Base-by-base conservation (phyloP, 768 basidiomycete genomes). In the Boletus edulis region DNA sequence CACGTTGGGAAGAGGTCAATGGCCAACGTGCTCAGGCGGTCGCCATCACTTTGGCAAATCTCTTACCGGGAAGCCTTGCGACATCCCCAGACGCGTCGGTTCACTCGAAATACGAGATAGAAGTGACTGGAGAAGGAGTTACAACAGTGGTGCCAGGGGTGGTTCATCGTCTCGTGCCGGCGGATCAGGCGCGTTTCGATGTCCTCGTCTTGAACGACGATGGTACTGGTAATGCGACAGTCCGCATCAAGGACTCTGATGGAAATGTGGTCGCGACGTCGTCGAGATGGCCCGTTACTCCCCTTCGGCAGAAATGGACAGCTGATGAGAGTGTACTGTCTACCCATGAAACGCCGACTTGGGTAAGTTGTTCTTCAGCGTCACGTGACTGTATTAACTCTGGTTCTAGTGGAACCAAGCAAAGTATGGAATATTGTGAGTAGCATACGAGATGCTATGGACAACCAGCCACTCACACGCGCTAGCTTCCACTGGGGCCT, bases 361-460 rank as follows among this genome's bases (percentile, higher is more conserved):
- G 83, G 83, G 81, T 81, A 47, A 24, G 73, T 63, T 37, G 9
- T 54, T 45, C 22, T 4, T 40, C 4, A 9, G 3, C 39, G 49
- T 40, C 2, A 8, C 20, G 35, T 18, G 24, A 27, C 32, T 13
- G 7, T 29, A 24, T 38, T 60, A 43, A 58, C 18, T 40, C 17
- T 37, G 13, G 37, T 41, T 50, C 17, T 18, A 81, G 80, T 84
- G 76, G 75, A 76, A 70, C 53, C 69, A 74, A 35, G 80, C 77
- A 14, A 84, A 83, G 63, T 82, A 73, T 59, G 82, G 82, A 11
- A 82, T 82, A 17, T 82, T 81, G 81, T 82, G 57, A 63, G 78
- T 58, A 31, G 8, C 34, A 47, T 18, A 43, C 43, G 27, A 51
- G 35, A 18, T 52, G 34, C 3, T 45, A 34, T 11, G 35, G 35